A percentile compares a stretch with the other conserved stretches of the same genome.
phyloP scores from a whole-genome alignment of 2,329 filamentous ascomycete genomes.

The Penicillium sp. region DNA sequence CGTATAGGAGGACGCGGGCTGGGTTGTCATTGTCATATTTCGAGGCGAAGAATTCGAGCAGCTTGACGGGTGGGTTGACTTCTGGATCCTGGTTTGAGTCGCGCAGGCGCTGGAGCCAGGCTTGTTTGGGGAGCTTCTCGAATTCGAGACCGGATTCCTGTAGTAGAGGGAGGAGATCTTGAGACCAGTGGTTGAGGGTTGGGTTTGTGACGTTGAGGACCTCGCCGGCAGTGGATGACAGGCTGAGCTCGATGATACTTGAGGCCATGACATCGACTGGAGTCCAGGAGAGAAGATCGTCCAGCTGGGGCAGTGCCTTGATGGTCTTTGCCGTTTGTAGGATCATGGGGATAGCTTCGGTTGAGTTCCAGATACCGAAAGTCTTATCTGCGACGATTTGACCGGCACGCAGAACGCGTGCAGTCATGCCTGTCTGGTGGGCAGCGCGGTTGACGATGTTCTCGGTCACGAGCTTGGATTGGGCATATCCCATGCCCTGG shows the following conservation, averaged over 20 bases:
- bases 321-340: constrained; percentile 11
- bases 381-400: constrained; percentile 12
- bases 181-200: constrained; percentile 41
- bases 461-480: constrained; percentile 17
- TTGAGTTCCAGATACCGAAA: constrained; percentile 14
- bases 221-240: constrained; percentile 14
- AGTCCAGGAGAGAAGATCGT: constrained; percentile 16
- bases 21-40: constrained; percentile 53
- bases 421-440: constrained; percentile 9
- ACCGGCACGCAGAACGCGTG: constrained; percentile 9
- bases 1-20: constrained; percentile 34
- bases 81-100: constrained; percentile 53
- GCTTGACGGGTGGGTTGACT: constrained; percentile 56
- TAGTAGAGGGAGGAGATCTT: constrained; percentile 59
- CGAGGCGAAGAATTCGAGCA: constrained; percentile 56
- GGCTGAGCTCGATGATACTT: constrained; percentile 25
- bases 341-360: constrained; percentile 17
- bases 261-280: constrained; percentile 16
- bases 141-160: constrained; percentile 49
- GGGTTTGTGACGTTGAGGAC: constrained; percentile 57
- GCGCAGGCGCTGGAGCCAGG: constrained; percentile 43
- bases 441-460: constrained; percentile 14
- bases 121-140: constrained; percentile 25
- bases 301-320: constrained; percentile 7
- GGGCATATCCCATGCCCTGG: constrained; percentile 17